Base-by-base conservation (phyloP, 257 asterid species). In the Ajuga chamaepitys region DNA sequence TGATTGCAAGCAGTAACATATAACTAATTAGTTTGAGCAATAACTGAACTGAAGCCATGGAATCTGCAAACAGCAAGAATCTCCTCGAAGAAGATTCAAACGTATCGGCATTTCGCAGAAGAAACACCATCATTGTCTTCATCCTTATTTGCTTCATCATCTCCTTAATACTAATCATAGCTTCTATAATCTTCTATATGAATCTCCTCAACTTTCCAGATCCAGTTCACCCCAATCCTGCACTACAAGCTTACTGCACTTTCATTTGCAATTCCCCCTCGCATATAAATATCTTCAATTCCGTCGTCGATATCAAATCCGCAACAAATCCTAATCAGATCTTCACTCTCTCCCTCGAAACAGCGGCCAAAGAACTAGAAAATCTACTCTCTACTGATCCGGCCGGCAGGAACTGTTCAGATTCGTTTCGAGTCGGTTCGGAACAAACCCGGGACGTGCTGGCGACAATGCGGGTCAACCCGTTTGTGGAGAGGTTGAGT, bases 61-160 rank as follows among this genome's bases (percentile, higher is more conserved):
- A 71, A 8, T 30, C 28, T 0, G 45, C 1, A 14, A 54, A 17
- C 3, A 42, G 28, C 13, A 32, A 9, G n/a, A 52, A 30, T 7
- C 4, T 7, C 4, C 3, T 30, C 37, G 37, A 30, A 16, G 42
- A 51, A 45, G 47, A 50, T 20, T 30, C 4, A 9, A 53, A 25
- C 35, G 21, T 44, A 14, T 34, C 58, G 7, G 58, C 28, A 12
- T 44, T 63, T 35, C 67, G 68, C 20, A 74, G 18, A 68, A 62
- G 71, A 18, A 74, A 47, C 66, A 74, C 37, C 14, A 30, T 9
- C 30, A 28, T 74, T 54, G 55, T 74, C 58, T 34, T 74, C 62
- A 9, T 47, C 40, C 47, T 55, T 13, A 18, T 57, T n/a, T 17
- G 42, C 37, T 25, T 68, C 56, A 25, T 63, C 37, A 25, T 68